phyloP scores from a whole-genome alignment of 2,329 filamentous ascomycete genomes.

The Aspergillus proliferans region DNA sequence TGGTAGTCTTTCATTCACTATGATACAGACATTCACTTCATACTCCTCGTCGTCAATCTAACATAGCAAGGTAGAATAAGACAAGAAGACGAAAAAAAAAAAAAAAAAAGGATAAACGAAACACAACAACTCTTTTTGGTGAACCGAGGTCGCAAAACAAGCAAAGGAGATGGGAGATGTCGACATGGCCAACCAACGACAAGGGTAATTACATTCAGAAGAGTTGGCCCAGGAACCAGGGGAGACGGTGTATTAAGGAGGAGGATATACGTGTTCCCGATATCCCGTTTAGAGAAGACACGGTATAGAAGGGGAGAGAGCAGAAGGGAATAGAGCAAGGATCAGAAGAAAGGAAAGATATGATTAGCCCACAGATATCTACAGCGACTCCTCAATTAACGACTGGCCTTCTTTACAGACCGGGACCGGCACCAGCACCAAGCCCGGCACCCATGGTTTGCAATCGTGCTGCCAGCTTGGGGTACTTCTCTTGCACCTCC shows the following conservation, averaged over 20 bases:
- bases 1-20: too few species aligned
- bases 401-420: background rate
- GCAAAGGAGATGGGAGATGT: conserved; percentile 9
- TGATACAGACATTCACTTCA: too few species aligned
- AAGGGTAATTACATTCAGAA: conserved; percentile 24
- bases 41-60: too few species aligned
- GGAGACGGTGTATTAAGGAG: background rate
- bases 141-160: conserved; percentile 1
- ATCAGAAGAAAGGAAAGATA: conserved; percentile 7
- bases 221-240: conserved; percentile 4
- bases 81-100: too few species aligned
- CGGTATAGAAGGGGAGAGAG: conserved; percentile 6
- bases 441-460: conserved; percentile 50
- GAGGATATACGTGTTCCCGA: background rate
- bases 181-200: conserved; percentile 7
- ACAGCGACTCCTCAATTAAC: background rate
- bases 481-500: conserved; percentile 82
- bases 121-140: background rate
- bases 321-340: conserved; percentile 4
- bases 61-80: too few species aligned
- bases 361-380: background rate
- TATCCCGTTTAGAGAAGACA: conserved; percentile 1
- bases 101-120: background rate
- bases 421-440: conserved; percentile 14
- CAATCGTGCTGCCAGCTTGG: conserved; percentile 68